Percentiles rank a stretch among this genome's conserved stretches.
Evolutionary conservation across 225 moss, liverwort and hornwort species (phyloP).

Genomic region (Physcomitrellopsis africana): DNA sequence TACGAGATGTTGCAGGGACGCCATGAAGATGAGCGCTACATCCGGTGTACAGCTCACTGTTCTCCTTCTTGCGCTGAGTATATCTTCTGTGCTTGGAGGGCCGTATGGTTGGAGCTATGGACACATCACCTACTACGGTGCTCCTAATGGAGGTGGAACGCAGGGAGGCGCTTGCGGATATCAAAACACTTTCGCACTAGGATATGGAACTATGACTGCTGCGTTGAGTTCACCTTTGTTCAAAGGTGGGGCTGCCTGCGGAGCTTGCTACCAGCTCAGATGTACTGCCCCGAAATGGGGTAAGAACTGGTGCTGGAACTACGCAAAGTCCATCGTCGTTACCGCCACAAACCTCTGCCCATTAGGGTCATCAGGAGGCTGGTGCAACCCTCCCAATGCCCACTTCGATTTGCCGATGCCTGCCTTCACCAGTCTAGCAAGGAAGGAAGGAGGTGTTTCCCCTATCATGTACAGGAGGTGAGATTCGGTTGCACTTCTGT

Average conservation of each 20-base stretch:
- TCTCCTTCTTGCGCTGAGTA: constrained; percentile 19
- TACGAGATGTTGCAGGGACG: not conserved
- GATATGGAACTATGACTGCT: constrained; percentile 40
- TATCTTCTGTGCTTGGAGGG: constrained; percentile 18
- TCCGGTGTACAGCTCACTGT: constrained; percentile 29
- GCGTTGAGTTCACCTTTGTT: constrained; percentile 46
- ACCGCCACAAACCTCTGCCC: constrained; percentile 57
- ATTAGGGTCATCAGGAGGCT: constrained; percentile 22
- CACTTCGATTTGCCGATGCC: constrained; percentile 57
- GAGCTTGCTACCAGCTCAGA: constrained; percentile 38
- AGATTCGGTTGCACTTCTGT: not conserved
- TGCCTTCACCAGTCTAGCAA: constrained; percentile 32
- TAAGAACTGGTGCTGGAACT: constrained; percentile 35
- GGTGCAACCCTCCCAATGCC: constrained; percentile 37
- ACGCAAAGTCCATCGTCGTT: constrained; percentile 16
- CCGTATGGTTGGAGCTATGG: not conserved
- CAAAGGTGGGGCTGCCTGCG: constrained; percentile 35
- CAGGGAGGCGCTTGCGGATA: constrained; percentile 49
- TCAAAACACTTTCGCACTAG: constrained; percentile 38
- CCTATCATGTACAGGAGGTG: constrained; percentile 50
- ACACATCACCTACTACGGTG: constrained; percentile 39
- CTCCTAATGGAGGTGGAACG: constrained; percentile 29
- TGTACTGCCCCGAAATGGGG: not conserved
- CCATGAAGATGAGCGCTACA: constrained; percentile 33
- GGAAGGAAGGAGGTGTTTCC: constrained; percentile 34